These are phyloP conservation scores for Penicillium egyptiacum DNA, from an alignment of 495 filamentous ascomycete species.

Conservation along the genomic window DNA sequence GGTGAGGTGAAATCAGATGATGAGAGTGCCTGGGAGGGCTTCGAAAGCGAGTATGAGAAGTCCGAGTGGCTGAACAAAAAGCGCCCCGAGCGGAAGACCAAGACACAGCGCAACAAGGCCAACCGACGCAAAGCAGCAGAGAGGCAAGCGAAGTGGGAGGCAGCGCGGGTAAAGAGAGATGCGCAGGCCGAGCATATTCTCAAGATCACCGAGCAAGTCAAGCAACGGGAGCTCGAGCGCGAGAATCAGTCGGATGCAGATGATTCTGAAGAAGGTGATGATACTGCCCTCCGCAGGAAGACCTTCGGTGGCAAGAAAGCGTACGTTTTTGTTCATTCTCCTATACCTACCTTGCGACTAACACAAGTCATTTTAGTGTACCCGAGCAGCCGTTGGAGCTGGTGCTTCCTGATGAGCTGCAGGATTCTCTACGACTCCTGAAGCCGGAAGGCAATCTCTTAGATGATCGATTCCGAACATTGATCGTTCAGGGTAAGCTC, in stretches of 20 bases:
- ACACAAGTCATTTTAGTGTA: slow-evolving; percentile 48
- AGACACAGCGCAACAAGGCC: slow-evolving; percentile 79
- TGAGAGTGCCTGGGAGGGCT: slow-evolving; percentile 85
- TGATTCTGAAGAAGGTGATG: slow-evolving; percentile 53
- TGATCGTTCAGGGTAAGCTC: slow-evolving; percentile 84
- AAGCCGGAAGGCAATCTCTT: slow-evolving; percentile 95
- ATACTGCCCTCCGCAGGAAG: slow-evolving; percentile 63
- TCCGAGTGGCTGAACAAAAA: slow-evolving; percentile 65
- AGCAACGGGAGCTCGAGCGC: slow-evolving; percentile 54
- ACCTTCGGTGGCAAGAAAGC: slow-evolving; percentile 68
- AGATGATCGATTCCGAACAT: slow-evolving; percentile 85
- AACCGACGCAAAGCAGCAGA: slow-evolving; percentile 87
- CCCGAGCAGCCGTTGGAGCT: slow-evolving; percentile 82
- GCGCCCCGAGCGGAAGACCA: slow-evolving; percentile 78
- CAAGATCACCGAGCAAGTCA: slow-evolving; percentile 61
- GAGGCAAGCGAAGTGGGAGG: slow-evolving; percentile 65
- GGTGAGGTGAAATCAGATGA: slow-evolving; percentile 73
- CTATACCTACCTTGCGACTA: slow-evolving; percentile 19
- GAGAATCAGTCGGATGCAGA: slow-evolving; percentile 53
- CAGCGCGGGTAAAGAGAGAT: slow-evolving; percentile 65
- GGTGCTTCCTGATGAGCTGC: slow-evolving; percentile 88
- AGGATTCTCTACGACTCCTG: slow-evolving; percentile 81
- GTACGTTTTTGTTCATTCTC: slow-evolving; percentile 40
- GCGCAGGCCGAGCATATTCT: slow-evolving; percentile 63
- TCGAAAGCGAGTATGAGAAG: slow-evolving; percentile 68